phyloP scores from a whole-genome alignment of 345 rosid species.

The Populus nigra region DNA sequence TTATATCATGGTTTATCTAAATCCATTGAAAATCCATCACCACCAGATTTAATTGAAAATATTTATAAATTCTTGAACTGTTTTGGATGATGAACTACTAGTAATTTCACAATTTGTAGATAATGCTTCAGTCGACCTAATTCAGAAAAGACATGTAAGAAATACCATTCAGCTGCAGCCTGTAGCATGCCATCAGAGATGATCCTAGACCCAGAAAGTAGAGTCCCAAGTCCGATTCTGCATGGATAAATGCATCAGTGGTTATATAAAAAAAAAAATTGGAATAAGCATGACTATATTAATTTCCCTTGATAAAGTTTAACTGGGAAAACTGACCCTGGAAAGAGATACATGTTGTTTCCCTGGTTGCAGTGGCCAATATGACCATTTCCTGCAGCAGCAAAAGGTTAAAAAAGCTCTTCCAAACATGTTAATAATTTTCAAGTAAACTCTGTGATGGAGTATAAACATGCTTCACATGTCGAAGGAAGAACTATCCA shows the following conservation, averaged over 20 bases:
- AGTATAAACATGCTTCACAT: background rate
- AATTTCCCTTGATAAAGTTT: background rate
- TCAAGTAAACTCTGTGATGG: background rate
- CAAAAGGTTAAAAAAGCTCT: slow-evolving; percentile 20
- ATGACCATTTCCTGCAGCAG: slow-evolving; percentile 61
- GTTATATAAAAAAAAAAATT: background rate
- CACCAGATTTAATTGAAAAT: background rate
- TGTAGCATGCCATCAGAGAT: slow-evolving; percentile 96
- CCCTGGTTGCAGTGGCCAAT: slow-evolving; percentile 96
- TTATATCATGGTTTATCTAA: background rate
- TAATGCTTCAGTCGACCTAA: background rate
- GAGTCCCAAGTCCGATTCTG: slow-evolving; percentile 97
- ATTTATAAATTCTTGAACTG: background rate
- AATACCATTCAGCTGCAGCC: slow-evolving; percentile 95
- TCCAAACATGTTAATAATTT: slow-evolving; percentile 4
- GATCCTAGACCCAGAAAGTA: slow-evolving; percentile 84
- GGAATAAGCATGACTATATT: background rate
- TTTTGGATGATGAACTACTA: background rate
- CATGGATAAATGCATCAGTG: slow-evolving; percentile 16
- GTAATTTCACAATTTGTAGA: background rate
- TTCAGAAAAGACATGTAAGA: slow-evolving; percentile 12
- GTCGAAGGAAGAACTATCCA: background rate
- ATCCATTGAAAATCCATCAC: background rate
- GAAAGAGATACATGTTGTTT: slow-evolving; percentile 97
- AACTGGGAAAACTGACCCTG: slow-evolving; percentile 61